A percentile compares a stretch with the other conserved stretches of the same genome.
Evolutionary conservation across 805 yeast genomes (phyloP).

Genomic region (Starmerella lactis-condensi): DNA sequence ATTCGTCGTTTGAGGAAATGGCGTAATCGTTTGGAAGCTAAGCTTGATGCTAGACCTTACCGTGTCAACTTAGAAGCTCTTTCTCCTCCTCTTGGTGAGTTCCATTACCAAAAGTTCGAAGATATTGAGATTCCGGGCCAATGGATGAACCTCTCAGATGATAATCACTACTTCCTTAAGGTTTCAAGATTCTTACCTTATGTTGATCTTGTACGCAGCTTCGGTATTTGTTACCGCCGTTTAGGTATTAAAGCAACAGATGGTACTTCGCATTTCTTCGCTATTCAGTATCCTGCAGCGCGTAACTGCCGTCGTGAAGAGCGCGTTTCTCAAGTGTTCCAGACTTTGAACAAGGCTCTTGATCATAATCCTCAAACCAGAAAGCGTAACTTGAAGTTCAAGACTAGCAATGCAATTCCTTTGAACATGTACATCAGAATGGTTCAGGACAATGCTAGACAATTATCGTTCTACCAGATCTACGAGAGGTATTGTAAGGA

Average conservation of each 20-base stretch:
- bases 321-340: constrained; percentile 74
- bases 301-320: constrained; percentile 95
- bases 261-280: constrained; percentile 79
- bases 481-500: constrained; percentile 74
- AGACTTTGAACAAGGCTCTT: constrained; percentile 69
- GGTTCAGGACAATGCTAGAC: constrained; percentile 61
- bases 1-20: constrained; percentile 69
- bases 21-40: constrained; percentile 85
- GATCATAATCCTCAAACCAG: constrained; percentile 72
- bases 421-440: constrained; percentile 86
- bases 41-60: constrained; percentile 66
- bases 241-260: constrained; percentile 83
- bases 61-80: constrained; percentile 70
- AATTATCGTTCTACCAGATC: constrained; percentile 58
- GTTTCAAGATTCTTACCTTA: constrained; percentile 84
- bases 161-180: constrained; percentile 75
- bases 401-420: constrained; percentile 83
- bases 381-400: constrained; percentile 64
- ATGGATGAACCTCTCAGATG: constrained; percentile 72
- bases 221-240: constrained; percentile 76
- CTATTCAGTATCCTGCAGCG: constrained; percentile 94
- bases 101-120: constrained; percentile 95
- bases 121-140: constrained; percentile 97
- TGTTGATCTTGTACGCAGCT: constrained; percentile 73
- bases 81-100: constrained; percentile 88